Base-by-base conservation (phyloP, 495 filamentous ascomycete species). In the Paragyromitra xinjiangensis region DNA sequence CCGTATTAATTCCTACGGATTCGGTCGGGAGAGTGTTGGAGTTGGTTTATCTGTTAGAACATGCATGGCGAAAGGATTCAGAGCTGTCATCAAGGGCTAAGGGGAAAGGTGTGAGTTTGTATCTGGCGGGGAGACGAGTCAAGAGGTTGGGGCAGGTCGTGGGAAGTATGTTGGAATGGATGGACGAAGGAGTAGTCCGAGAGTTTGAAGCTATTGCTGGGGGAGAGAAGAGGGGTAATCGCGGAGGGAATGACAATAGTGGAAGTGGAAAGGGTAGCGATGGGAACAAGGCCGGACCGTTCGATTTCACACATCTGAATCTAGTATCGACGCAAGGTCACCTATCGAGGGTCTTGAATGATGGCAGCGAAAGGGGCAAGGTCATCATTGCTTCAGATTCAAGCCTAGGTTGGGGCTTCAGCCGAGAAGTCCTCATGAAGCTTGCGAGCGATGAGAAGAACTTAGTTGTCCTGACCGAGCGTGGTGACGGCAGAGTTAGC, bases 141-240 rank as follows among this genome's bases (percentile, higher is more conserved):
- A 82, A 78, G 58, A 69, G 81, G 42, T 63, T 83, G 34, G 73
- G 81, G 1, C 78, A 83, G 69, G 90, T 97, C 68, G 92, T 94
- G 16, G 88, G 94, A 75, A 98, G 95, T 82, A 97, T 98, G 94
- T 85, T 98, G 67, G 95, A 99, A 83, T 99, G 95, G 95, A 98
- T 98, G 94, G 94, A 98, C 80, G 94, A 97, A 79, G 91, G 88
- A 62, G 94, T 99, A 63, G 89, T 97, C 65, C 88, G 91, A 61
- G 94, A 98, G 76, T 96, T 97, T 70, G 96, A 99, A 83, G 90
- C 91, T 1, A 90, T 91, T 1, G 91, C 87, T 1, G 87, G 87
- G 61, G 84, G 80, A 22, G 83, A 83, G 16, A 85, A 85, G 71
- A 85, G 85, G 53, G 82, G 84, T 12, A 86, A 87, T 59, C 84